A percentile compares a stretch with the other conserved stretches of the same genome.
phyloP scores from a whole-genome alignment of 2,329 filamentous ascomycete species.

The Penicillium sp. region DNA sequence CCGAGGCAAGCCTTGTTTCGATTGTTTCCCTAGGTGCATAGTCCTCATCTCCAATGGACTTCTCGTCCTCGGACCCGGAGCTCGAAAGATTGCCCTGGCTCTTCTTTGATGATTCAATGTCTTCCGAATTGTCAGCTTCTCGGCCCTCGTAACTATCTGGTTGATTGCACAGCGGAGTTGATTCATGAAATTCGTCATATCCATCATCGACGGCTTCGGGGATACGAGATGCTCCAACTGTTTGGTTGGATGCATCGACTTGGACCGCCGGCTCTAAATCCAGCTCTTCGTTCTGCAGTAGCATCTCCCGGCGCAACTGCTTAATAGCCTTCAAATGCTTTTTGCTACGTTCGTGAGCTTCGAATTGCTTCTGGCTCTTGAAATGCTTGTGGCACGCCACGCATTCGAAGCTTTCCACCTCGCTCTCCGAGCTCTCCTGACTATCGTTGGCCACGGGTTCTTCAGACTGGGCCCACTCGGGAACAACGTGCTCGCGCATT shows the following conservation, averaged over 20 bases:
- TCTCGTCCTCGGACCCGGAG: not conserved
- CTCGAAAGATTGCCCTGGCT: not conserved
- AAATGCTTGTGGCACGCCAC: slow-evolving; percentile 66
- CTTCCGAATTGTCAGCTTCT: not conserved
- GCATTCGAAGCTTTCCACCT: slow-evolving; percentile 60
- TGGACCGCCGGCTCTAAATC: slow-evolving; percentile 17
- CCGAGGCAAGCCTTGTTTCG: slow-evolving; percentile 36
- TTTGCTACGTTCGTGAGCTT: slow-evolving; percentile 92
- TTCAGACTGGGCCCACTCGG: slow-evolving; percentile 70
- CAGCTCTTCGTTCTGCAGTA: slow-evolving; percentile 65
- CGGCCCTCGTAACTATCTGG: not conserved
- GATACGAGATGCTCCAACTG: not conserved
- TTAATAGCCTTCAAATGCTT: slow-evolving; percentile 89
- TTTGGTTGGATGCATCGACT: not conserved
- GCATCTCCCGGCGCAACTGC: slow-evolving; percentile 77
- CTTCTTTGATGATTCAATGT: not conserved
- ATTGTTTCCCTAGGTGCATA: slow-evolving; percentile 46
- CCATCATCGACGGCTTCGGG: not conserved
- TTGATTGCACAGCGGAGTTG: not conserved
- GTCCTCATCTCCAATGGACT: slow-evolving; percentile 31
- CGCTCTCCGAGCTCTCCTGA: slow-evolving; percentile 45
- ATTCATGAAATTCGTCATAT: not conserved
- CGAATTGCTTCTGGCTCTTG: slow-evolving; percentile 87
- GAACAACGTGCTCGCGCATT: slow-evolving; percentile 61
- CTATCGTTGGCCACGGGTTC: slow-evolving; percentile 51